Evolutionary conservation across 2,329 filamentous ascomycete genomes (phyloP).

Genomic region (Diaporthe destruens): DNA sequence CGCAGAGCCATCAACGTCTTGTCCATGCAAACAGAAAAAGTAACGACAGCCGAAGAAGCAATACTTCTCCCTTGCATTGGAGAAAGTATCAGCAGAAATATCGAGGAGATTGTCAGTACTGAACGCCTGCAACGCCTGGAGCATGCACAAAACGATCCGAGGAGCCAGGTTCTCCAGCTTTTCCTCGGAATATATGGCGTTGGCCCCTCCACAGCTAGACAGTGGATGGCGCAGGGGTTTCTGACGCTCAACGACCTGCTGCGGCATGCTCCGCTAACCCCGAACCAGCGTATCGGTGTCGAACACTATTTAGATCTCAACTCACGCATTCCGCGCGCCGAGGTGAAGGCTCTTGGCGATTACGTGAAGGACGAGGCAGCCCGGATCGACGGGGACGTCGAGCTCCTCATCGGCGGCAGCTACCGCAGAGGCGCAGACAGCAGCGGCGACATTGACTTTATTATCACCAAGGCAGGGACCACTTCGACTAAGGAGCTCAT

Average conservation of each 20-base stretch:
- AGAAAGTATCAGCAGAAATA: constrained; percentile 80
- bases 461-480: constrained; percentile 79
- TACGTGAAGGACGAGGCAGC: constrained; percentile 72
- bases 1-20: constrained; percentile 82
- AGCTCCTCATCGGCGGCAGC: constrained; percentile 84
- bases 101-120: constrained; percentile 88
- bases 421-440: constrained; percentile 82
- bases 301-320: constrained; percentile 85
- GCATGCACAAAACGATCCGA: constrained; percentile 74
- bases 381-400: constrained; percentile 71
- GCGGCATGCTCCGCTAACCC: constrained; percentile 71
- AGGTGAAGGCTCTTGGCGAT: constrained; percentile 78
- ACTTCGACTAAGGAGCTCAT: constrained; percentile 66
- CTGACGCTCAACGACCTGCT: constrained; percentile 79
- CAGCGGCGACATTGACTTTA: constrained; percentile 86
- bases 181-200: constrained; percentile 87
- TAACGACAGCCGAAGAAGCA: constrained; percentile 79
- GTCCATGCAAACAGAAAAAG: constrained; percentile 68
- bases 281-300: constrained; percentile 80
- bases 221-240: constrained; percentile 82
- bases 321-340: constrained; percentile 79
- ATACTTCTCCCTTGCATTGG: constrained; percentile 77
- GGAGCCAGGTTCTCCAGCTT: constrained; percentile 72
- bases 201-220: constrained; percentile 76
- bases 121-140: constrained; percentile 79